phyloP scores from a whole-genome alignment of 1,284 basidiomycete genomes.

The Rhodotorula mucilaginosa region DNA sequence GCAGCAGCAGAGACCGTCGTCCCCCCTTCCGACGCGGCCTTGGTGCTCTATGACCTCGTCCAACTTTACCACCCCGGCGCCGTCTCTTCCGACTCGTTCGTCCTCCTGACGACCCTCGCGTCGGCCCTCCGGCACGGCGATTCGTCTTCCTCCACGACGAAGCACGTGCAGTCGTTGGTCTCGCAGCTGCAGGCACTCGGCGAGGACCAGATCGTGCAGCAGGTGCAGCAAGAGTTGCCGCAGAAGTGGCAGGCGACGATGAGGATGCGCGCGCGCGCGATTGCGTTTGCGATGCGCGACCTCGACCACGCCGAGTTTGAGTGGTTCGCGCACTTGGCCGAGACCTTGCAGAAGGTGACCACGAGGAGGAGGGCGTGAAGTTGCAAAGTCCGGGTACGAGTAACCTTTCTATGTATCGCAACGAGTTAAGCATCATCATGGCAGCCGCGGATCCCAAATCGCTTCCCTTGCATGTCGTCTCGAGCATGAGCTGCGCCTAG shows the following conservation, averaged over 20 bases:
- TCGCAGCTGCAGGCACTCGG: neutral
- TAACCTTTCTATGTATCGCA: neutral
- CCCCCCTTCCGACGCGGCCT: neutral
- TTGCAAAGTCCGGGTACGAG: neutral
- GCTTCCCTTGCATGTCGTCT: no score
- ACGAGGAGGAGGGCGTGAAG: no score
- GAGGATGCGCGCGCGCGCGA: conserved; percentile 11
- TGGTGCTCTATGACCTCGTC: conserved; percentile 11
- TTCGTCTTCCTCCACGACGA: neutral
- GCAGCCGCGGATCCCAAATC: no score
- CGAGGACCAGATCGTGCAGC: conserved; percentile 13
- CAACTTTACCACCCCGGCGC: conserved; percentile 4
- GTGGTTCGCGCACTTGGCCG: conserved; percentile 28
- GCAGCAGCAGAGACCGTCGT: neutral
- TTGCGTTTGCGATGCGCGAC: conserved; percentile 11
- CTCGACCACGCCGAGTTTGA: conserved; percentile 9
- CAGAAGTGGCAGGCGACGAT: neutral
- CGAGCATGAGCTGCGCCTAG: no score
- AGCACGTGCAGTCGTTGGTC: conserved; percentile 5
- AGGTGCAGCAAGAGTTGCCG: neutral
- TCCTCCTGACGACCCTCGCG: conserved; percentile 23
- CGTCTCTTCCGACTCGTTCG: conserved; percentile 1
- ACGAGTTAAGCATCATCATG: no score
- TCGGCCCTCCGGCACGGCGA: neutral
- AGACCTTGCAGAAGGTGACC: conserved; percentile 6